Evolutionary conservation across 2,329 filamentous ascomycete species (phyloP), one percentile per base, ranked within the genome.

Genomic region (Ophiostoma triangulosporum): DNA sequence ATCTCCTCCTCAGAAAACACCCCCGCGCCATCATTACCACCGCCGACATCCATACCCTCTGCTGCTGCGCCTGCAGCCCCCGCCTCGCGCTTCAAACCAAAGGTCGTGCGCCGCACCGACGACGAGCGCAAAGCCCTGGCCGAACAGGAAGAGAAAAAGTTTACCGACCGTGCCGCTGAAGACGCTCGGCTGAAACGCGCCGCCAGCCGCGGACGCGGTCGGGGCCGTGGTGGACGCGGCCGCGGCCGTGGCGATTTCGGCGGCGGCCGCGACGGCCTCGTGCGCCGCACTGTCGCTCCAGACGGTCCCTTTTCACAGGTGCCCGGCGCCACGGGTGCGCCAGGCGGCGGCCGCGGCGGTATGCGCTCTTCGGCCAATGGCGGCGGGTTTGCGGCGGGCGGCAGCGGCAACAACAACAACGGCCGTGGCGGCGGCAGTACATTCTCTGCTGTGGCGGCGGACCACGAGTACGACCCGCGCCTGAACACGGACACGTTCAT

Each of bases 401-500:
- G 60, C 54, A 57, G 35, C 53, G 55, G 24, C 38, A 60, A 52
- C n/a, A 52, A 56, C 2, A 57, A 59, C 14, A 48, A 27, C 6
- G 48, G 51, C 15, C 31, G 54, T 15, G 43, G 54, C 3, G 45
- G 57, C n/a, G 57, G 55, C 8, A 43, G 57, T 29, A 32, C 46
- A 6, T 48, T 48, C 29, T 31, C 15, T 58, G 59, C 15, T 57
- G 65, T 17, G 63, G 66, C 31, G 63, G 54, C 31, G 14, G 49
- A 67, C 52, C 61, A 64, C 45, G 67, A 73, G 51, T 64, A 66
- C 55, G 73, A 78, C 57, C 60, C 69, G 32, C 67, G 77, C 63
- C 74, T 80, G 62, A 78, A 80, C 59, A 74, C 76, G 58, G 77
- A 81, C 60, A 70, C 72, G 54, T 73, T 81, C 51, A 75, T 74